Conservation (phyloP, 805 yeast genomes). For the Metschnikowia koreensis region DNA sequence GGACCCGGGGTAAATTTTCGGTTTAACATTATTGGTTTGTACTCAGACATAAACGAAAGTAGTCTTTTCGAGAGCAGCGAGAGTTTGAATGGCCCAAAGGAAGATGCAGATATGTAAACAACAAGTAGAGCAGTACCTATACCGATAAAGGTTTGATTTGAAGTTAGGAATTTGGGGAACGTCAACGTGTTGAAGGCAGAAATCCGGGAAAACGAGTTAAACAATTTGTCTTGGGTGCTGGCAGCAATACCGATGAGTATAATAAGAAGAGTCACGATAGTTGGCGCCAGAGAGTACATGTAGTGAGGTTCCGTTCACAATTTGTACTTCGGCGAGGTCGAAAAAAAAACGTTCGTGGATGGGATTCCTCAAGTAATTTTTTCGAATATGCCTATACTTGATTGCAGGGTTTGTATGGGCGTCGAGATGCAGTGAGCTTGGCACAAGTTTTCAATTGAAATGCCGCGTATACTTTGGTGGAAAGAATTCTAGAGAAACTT, state of each 20-base stretch:
- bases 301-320: background rate
- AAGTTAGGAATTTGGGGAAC: background rate
- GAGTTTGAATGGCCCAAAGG: slow-evolving; percentile 1
- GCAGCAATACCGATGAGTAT: slow-evolving; percentile 2
- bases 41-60: slow-evolving; percentile 6
- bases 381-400: background rate
- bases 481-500: too few species aligned
- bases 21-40: slow-evolving; percentile 4
- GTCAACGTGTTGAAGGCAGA: slow-evolving; percentile 1
- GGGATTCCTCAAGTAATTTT: too few species aligned
- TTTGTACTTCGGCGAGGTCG: background rate
- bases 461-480: too few species aligned
- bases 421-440: background rate
- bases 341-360: too few species aligned
- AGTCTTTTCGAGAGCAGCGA: slow-evolving; percentile 5
- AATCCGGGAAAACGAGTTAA: background rate
- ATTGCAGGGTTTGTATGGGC: background rate
- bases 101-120: slow-evolving; percentile 5
- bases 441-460: background rate
- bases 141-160: slow-evolving; percentile 6
- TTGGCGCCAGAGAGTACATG: slow-evolving; percentile 3
- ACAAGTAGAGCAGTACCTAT: slow-evolving; percentile 12
- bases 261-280: slow-evolving; percentile 3
- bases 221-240: slow-evolving; percentile 1
- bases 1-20: slow-evolving; percentile 3